Percentiles rank a stretch among this genome's conserved stretches.
Conservation (phyloP, 2,329 filamentous ascomycete species). For the Volutella citrinella region DNA sequence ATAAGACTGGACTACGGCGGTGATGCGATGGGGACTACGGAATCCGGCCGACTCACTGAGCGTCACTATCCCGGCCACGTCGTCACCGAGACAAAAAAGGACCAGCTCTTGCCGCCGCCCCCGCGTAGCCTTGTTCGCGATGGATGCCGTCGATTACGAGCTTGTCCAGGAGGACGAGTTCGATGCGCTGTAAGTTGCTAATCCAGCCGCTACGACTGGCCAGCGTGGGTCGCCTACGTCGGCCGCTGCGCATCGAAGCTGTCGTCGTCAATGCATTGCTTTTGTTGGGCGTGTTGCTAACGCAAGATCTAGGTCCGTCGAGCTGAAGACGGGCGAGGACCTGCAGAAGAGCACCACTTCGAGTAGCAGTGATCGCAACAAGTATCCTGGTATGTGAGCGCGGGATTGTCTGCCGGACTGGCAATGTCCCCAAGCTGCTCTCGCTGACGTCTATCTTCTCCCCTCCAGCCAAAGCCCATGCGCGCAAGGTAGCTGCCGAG, state of each 20-base stretch:
- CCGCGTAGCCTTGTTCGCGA: no score
- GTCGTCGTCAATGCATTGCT: no score
- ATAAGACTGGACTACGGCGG: no score
- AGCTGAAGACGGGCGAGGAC: conserved; percentile 31
- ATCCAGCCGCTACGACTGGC: no score
- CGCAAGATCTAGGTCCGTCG: conserved; percentile 30
- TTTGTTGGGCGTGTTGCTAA: no score
- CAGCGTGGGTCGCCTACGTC: no score
- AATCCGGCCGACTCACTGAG: no score
- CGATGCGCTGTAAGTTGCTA: conserved; percentile 50
- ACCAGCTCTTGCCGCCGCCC: no score
- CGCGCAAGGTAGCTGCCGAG: conserved; percentile 52
- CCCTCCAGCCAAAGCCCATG: conserved; percentile 51
- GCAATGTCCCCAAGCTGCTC: not conserved
- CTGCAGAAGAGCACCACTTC: conserved; percentile 12
- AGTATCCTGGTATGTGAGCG: conserved; percentile 36
- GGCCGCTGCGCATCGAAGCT: no score
- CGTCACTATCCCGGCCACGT: no score
- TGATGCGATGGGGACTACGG: no score
- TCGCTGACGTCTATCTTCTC: not conserved
- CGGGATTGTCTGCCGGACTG: not conserved
- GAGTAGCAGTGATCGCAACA: conserved; percentile 19
- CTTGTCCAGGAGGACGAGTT: conserved; percentile 51
- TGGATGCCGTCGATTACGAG: conserved; percentile 23
- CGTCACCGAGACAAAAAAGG: no score